Base-by-base conservation (phyloP, 2,329 filamentous ascomycete genomes). In the Fusarium palustre region DNA sequence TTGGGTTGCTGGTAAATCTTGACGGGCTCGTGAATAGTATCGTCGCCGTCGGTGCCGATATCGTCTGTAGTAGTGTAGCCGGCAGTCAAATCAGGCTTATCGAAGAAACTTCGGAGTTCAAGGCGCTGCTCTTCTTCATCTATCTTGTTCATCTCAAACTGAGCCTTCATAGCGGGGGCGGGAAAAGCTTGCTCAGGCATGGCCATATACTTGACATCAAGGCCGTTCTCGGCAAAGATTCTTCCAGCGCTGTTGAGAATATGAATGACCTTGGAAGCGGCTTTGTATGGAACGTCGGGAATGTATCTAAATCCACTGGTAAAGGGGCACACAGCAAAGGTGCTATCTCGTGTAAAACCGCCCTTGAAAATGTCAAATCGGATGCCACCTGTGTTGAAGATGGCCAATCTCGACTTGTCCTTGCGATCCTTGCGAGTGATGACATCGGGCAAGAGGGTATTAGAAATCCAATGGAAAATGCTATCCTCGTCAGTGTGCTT, bases 301-400 rank as follows among this genome's bases (percentile, higher is more conserved):
- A 97, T 84, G 71, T 90, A 93, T 28, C 86, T 84, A 78, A 97
- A 91, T 2, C 87, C 88, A 78, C 91, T 97, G 3, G 88, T 89
- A 77, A 99, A 99, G 0, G 96, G 96, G 11, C 92, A 97, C 30
- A 98, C 86, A 39, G 95, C 90, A 76, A 89, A 98, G 0, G 92
- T 93, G 6, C 90, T 91, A 77, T 99, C 96, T 39, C 89, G 88
- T 0, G 96, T 98, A 76, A 98, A 98, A 0, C 90, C 84, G 0
- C 96, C 96, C 78, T 95, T 89, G 84, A 97, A 97, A 65, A 99
- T 92, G 78, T 99, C 96, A 79, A 98, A 99, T 45, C 96, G 92
- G 70, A 99, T 89, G 5, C 92, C 92, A 28, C 96, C 96, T 0
- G 93, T 97, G 79, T 99, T 99, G 58, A 92, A 85, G 52, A 98